Evolutionary conservation across 345 rosid species (phyloP), one percentile per base, ranked within the genome.

Genomic region (Reutealis trisperma): DNA sequence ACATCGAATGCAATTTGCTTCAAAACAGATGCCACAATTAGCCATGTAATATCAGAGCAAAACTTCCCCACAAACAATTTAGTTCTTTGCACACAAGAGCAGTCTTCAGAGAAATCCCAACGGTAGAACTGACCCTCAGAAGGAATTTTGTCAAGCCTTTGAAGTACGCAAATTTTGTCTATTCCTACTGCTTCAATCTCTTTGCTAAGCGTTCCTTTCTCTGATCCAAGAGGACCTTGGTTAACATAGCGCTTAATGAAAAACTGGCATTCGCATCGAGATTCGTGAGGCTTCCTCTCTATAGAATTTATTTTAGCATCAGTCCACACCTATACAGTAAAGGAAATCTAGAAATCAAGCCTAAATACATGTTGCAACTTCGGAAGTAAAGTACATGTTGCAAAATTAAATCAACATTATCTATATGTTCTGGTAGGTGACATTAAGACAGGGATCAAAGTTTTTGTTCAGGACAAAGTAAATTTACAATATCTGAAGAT

Each of bases 251-350:
- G 74, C 49, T 84, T 89, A 14, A 95, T 81, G 49, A 89, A 85
- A 73, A 93, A 90, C 71, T 83, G 83, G 81, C 98, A 95, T 32
- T 67, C 80, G 81, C 98, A 95, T 52, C 84, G 79, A 16, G 83
- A 63, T 63, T 83, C 89, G 70, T 93, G 98, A 68, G 90, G 94
- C 82, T 82, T 88, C 79, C 99, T 88, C 89, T 91, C 87, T 27
- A 95, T 85, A 13, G 96, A 89, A 74, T 81, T 86, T 79, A 93
- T 92, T 78, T 79, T 88, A 73, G 91, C 99, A 88, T 95, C 97
- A 71, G 89, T 68, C 97, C 89, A 91, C 16, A 90, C 93, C 96
- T 91, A 72, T 21, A 73, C 22, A 22, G 76, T 45, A 84, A 75
- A 79, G 15, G 73, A 24, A 74, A 72, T n/a, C 19, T 68, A 54